Base-by-base conservation (phyloP, 2,329 filamentous ascomycete genomes). In the Venturia oleaginea region DNA sequence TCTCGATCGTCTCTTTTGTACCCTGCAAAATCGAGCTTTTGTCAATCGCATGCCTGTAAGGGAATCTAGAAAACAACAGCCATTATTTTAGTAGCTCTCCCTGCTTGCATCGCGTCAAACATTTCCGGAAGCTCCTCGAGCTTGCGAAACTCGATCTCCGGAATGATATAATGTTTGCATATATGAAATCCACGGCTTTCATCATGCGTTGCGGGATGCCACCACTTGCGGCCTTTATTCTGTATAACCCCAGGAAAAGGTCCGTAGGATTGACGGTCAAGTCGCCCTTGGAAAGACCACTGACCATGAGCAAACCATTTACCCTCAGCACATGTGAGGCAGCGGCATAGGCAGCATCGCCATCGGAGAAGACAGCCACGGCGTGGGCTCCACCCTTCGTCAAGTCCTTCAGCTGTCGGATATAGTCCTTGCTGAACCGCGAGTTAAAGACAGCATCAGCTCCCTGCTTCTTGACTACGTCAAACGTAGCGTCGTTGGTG, bases 401-500 rank as follows among this genome's bases (percentile, higher is more conserved):
- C 32, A 78, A 68, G 60, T 72, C 73, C 70, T 78, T 78, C 61
- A 80, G 71, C 62, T 78, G 72, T 7, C 72, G 70, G 10, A 72
- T 68, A 64, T 77, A 77, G 61, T 75, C 67, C 8, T 73, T 68
- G 66, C 76, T 73, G 2, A 71, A 74, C 62, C 71, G 71, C n/a
- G 76, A 76, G 69, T 79, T 79, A 71, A 78, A 77, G n/a, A 75
- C 68, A 11, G 72, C 72, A 63, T 78, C 77, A 32, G 77, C 77
- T 43, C 78, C 76, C 37, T 76, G 72, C 42, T 73, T 72, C 61
- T 71, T 76, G 19, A 74, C 72, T 66, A 76, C 73, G 27, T 73
- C 71, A 1, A 79, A 74, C 62, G 77, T 77, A 3, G 70, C 71
- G 64, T 80, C 75, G 62, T 76, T 78, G 61, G 78, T 75, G 64